Percentiles rank a stretch among this genome's conserved stretches.
Conservation (phyloP, 768 basidiomycete genomes). For the Coprinellus micaceus region DNA sequence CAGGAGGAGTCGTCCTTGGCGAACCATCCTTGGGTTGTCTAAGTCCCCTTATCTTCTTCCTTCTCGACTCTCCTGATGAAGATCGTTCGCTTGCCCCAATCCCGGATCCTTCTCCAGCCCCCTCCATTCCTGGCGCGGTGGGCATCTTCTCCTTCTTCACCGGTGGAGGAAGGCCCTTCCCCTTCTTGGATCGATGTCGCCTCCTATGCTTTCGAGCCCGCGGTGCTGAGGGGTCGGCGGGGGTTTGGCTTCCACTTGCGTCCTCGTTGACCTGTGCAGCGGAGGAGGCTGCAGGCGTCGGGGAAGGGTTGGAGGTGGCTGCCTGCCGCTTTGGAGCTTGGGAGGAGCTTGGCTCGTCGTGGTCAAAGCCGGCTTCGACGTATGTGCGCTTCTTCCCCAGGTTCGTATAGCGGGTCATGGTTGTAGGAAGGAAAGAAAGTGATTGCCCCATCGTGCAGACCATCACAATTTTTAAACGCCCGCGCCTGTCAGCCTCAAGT, state of each 20-base stretch:
- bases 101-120: neutral
- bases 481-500: neutral
- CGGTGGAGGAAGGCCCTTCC: neutral
- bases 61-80: constrained; percentile 11
- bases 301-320: constrained; percentile 5
- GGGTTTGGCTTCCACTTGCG: too few species aligned
- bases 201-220: constrained; percentile 53
- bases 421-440: neutral
- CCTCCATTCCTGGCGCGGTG: neutral
- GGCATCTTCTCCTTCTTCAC: neutral
- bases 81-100: too few species aligned
- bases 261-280: too few species aligned
- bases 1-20: too few species aligned
- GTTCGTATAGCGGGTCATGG: constrained; percentile 73
- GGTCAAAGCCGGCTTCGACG: constrained; percentile 56
- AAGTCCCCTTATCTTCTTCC: constrained; percentile 31
- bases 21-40: constrained; percentile 20
- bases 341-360: neutral
- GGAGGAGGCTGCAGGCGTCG: neutral
- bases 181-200: constrained; percentile 40
- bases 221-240: constrained; percentile 9
- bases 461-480: neutral
- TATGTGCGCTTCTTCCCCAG: constrained; percentile 74
- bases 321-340: constrained; percentile 6
- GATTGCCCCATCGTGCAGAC: neutral